These are phyloP conservation scores for Triangularia setosa DNA, from an alignment of 2,329 filamentous ascomycete species.

Conservation along the genomic window DNA sequence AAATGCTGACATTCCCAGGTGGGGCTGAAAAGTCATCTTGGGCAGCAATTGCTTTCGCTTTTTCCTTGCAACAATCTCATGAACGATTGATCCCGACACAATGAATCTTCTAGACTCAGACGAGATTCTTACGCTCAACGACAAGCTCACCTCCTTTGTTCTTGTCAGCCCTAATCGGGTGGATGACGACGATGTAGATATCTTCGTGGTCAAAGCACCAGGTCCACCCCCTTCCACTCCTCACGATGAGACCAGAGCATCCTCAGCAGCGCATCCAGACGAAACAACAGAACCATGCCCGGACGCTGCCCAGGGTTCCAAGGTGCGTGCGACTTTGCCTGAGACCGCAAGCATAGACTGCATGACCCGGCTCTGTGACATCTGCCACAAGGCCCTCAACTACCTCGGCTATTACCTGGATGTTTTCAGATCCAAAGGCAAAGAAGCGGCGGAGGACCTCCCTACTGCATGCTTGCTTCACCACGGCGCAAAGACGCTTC, in stretches of 20 bases:
- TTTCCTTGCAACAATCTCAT: not conserved
- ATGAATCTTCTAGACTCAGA: constrained; percentile 8
- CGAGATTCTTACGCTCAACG: constrained; percentile 10
- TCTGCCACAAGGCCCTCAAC: constrained; percentile 1
- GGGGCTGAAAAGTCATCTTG: not conserved
- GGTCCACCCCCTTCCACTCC: not conserved
- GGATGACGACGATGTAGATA: constrained; percentile 9
- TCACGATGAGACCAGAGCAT: not conserved
- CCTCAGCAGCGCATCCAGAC: too few species aligned
- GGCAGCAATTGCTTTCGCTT: not conserved
- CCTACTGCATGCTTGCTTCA: constrained; percentile 9
- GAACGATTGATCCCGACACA: not conserved
- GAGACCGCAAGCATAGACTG: not conserved
- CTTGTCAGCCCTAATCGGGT: not conserved
- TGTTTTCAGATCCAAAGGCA: not conserved
- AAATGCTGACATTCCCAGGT: not conserved
- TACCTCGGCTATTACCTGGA: constrained; percentile 1
- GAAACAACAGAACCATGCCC: too few species aligned
- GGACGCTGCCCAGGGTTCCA: too few species aligned
- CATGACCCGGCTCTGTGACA: not conserved
- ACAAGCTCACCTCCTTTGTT: constrained; percentile 12
- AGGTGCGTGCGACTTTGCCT: too few species aligned
- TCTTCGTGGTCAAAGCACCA: constrained; percentile 13
- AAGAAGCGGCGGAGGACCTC: not conserved
- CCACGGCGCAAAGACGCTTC: constrained; percentile 8